phyloP scores from a whole-genome alignment of 2,329 filamentous ascomycete species.

The Aspergillus glaucus region DNA sequence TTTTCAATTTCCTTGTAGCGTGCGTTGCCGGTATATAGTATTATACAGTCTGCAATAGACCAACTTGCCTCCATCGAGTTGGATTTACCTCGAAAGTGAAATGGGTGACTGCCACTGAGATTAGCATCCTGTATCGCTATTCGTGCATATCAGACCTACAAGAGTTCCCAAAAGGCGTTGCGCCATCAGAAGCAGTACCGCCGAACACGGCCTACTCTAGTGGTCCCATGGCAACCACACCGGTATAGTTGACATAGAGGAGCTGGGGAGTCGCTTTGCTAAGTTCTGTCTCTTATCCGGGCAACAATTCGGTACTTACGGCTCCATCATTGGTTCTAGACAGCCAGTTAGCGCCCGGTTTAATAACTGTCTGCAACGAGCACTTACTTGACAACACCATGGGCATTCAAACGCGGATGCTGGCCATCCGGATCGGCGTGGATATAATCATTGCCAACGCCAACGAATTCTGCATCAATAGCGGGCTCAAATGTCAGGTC shows the following conservation, averaged over 20 bases:
- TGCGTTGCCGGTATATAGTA: constrained; percentile 33
- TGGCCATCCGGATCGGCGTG: constrained; percentile 34
- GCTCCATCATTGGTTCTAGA: constrained; percentile 27
- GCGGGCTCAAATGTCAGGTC: constrained; percentile 30
- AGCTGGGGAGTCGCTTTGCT: constrained; percentile 12
- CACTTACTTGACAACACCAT: constrained; percentile 34
- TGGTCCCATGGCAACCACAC: constrained; percentile 30
- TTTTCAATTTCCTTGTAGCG: constrained; percentile 38
- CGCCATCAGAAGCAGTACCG: constrained; percentile 24
- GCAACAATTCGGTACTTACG: constrained; percentile 14
- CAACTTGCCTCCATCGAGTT: no score
- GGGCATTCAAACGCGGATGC: constrained; percentile 36
- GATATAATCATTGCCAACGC: constrained; percentile 39
- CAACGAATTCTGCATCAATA: constrained; percentile 32
- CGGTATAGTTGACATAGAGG: constrained; percentile 38
- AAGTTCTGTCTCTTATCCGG: background rate
- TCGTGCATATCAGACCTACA: constrained; percentile 24
- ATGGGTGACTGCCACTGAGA: constrained; percentile 24
- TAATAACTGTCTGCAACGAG: background rate
- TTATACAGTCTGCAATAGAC: background rate
- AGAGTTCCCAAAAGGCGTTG: constrained; percentile 34
- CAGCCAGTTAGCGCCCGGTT: constrained; percentile 1
- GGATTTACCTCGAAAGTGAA: constrained; percentile 31
- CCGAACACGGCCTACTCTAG: constrained; percentile 28
- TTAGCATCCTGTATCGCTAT: constrained; percentile 3